Evolutionary conservation across 306 rosid genomes (phyloP).

Genomic region (Castanospermum australe): DNA sequence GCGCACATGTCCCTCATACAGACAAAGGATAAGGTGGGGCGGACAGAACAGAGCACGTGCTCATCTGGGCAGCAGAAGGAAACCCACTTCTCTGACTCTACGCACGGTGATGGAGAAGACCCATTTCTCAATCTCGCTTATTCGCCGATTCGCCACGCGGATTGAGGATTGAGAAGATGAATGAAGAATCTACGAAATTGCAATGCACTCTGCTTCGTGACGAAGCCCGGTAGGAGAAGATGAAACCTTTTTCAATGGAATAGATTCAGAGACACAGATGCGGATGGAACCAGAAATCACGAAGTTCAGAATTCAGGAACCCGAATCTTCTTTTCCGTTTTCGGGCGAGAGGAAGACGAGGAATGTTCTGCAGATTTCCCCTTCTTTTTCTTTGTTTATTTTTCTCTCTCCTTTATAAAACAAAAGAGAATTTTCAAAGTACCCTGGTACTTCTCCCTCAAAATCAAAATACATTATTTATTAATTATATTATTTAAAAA

Average conservation of each 20-base stretch:
- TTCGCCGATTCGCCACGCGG: not conserved
- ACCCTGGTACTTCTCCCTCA: no score
- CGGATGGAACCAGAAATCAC: constrained; percentile 5
- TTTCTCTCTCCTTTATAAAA: not conserved
- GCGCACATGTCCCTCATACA: not conserved
- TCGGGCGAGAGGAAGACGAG: not conserved
- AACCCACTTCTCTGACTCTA: not conserved
- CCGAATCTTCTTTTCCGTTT: constrained; percentile 11
- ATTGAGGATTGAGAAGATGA: not conserved
- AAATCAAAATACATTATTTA: no score
- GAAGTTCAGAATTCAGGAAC: constrained; percentile 17
- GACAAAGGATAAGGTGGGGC: not conserved
- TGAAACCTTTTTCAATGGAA: not conserved
- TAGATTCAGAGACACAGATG: constrained; percentile 26
- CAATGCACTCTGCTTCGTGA: not conserved
- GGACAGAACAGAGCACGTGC: not conserved
- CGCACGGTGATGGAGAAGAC: constrained; percentile 29
- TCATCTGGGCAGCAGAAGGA: constrained; percentile 36
- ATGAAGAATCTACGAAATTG: constrained; percentile 14
- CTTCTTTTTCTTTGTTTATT: not conserved
- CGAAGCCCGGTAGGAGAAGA: constrained; percentile 7
- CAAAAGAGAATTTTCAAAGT: no score
- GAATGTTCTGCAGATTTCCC: constrained; percentile 30
- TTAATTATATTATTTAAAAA: no score
- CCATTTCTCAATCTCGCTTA: constrained; percentile 4